Evolutionary conservation across 2,329 filamentous ascomycete genomes (phyloP), one percentile per base, ranked within the genome.

Genomic region (Pseudogymnoascus sp.): DNA sequence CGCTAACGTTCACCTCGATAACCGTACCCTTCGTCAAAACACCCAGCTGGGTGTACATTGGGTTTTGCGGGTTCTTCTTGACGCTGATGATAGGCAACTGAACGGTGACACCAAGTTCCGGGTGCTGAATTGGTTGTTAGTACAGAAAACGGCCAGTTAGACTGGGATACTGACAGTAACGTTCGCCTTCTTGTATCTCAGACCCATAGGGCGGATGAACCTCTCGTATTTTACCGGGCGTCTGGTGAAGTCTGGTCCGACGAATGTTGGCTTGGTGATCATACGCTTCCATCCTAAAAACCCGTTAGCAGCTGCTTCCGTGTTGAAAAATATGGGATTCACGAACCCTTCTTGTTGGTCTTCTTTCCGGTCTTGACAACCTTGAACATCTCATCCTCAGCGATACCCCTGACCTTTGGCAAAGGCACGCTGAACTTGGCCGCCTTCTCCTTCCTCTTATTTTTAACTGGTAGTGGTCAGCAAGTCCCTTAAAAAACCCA

Each of bases 341-440:
- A 56, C 50, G n/a, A 31, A 56, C 50, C 82, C 82, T 93, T 95
- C 84, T 93, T 91, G 64, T 86, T 81, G 1, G 87, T 90, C 83
- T 96, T 96, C 84, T 93, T 93, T 70, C 93, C 93, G 50, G 93
- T 96, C 79, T 91, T 91, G 73, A 97, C 85, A 14, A 96, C 92
- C 77, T 89, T 92, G 82, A 96, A 96, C 88, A 96, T 92, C 81
- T 96, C 93, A 82, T 95, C 91, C 80, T 97, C 93, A 69, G 84
- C 87, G 70, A 97, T 96, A 67, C 90, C 92, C 72, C 90, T 85
- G 46, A 97, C 93, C 79, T 96, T 96, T 44, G 93, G 93, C 72
- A 97, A 76, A 1, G 93, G 93, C 59, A 97, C 93, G 23, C 84
- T 84, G 75, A 96, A 96, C 74, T 93, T 89, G 63, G 93, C 93